Conservation (phyloP, 2,329 filamentous ascomycete genomes). For the Aureobasidium namibiae region DNA sequence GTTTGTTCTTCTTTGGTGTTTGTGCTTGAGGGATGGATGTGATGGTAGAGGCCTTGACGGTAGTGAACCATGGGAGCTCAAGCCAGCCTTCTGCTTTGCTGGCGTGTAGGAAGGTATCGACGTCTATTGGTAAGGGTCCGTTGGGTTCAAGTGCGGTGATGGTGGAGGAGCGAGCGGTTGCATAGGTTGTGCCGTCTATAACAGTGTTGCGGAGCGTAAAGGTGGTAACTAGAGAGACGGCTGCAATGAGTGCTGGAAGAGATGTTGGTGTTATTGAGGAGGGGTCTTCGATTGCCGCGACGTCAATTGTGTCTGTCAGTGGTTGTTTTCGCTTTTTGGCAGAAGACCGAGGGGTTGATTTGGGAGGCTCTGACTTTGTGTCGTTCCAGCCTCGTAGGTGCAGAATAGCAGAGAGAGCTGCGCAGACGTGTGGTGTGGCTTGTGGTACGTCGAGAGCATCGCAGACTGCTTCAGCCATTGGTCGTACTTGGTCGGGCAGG, state of each 20-base stretch:
- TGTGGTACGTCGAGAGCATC: conserved; percentile 15
- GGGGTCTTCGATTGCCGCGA: conserved; percentile 10
- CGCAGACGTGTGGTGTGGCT: conserved; percentile 19
- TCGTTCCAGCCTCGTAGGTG: conserved; percentile 4
- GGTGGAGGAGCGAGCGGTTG: background rate
- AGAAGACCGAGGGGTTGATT: background rate
- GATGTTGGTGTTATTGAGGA: conserved; percentile 1
- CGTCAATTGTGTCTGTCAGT: background rate
- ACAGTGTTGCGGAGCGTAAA: conserved; percentile 3
- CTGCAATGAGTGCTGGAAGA: conserved; percentile 1
- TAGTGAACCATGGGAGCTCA: conserved; percentile 30
- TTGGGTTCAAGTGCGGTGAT: background rate
- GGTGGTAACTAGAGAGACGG: background rate
- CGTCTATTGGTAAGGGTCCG: background rate
- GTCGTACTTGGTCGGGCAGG: conserved; percentile 9
- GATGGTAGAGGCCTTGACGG: conserved; percentile 38
- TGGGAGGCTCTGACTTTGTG: background rate
- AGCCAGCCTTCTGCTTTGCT: conserved; percentile 13
- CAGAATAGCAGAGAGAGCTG: conserved; percentile 17
- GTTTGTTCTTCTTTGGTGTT: conserved; percentile 16
- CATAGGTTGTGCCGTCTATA: conserved; percentile 2
- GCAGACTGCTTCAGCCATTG: conserved; percentile 47
- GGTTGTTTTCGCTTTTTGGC: conserved; percentile 5
- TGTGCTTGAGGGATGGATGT: conserved; percentile 12
- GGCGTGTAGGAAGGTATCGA: conserved; percentile 19